Base-by-base conservation (phyloP, 139 green algal genomes). In the Ettlia oleoabundans region DNA sequence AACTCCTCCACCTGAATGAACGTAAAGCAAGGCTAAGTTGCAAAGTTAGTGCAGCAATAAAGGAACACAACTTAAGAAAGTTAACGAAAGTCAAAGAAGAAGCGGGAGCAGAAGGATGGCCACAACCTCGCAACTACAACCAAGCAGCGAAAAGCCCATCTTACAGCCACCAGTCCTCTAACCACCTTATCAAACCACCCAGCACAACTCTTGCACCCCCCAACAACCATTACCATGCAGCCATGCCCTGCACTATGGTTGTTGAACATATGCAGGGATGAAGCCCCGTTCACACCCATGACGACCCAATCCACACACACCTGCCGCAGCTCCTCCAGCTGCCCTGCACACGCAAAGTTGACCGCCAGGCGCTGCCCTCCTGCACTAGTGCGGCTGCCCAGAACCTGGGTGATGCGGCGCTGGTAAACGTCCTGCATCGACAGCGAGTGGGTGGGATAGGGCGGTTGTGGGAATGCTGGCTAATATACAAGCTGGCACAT, bases 241-340 rank as follows among this genome's bases (percentile, higher is more conserved):
- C n/a, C 62, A 69, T 33, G 62, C 62, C 62, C 62, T 69, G 62
- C 21, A 35, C 13, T 37, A 69, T 37, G 10, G 13, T 33, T 33
- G 62, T 1, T 38, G 8, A 21, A 6, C 30, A 38, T 2, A 35
- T 6, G 26, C 6, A 7, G 26, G 21, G 9, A 13, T 61, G 28
- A 13, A 78, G 7, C 18, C 15, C 22, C 43, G 61, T 28, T 9
- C 47, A 30, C n/a, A 9, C 3, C n/a, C 42, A 26, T 7, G 2
- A 65, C 10, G 0, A 78, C 52, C 33, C 26, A 8, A 38, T 22
- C 10, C 33, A 51, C 33, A 18, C 73, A 24, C 52, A 58, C 76
- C 76, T 72, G 62, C 41, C 68, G 66, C 5, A 87, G 42, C 52
- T 87, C 76, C 35, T 65, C 75, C 32, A 87, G 38, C 53, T 78